Evolutionary conservation across 192 early-diverging fungal genomes (phyloP), one percentile per base, ranked within the genome.

Genomic region (Allomyces arbusculus): DNA sequence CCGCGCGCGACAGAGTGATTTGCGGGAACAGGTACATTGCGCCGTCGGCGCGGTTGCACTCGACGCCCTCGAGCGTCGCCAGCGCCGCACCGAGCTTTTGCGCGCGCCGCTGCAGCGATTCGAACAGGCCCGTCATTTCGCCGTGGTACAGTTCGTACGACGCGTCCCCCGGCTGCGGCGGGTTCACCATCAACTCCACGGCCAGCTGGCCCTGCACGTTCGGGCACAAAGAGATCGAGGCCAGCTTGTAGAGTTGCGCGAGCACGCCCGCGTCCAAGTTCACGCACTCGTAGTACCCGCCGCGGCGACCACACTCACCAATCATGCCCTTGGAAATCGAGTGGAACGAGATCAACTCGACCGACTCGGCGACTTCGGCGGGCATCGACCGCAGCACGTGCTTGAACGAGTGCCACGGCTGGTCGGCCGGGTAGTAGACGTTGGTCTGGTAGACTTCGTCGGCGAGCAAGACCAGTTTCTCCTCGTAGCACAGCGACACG

Each of bases 361-460:
- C 74, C 20, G 40, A 20, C 63, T 83, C 73, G 12, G 80, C 76
- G 67, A 89, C 89, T 3, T 71, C 66, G 4, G 82, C 76, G 10
- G 82, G 85, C 82, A 91, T 87, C 61, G 86, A 79, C 67, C 79
- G 80, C 24, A 95, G 78, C 7, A 95, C 84, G 79, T 99, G 95
- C 72, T 95, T 94, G 82, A 99, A 95, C 44, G 90, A 92, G 73
- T 89, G 88, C 76, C 97, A 99, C 24, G 95, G 95, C 26, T 84
- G 83, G 16, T 81, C 71, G 24, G 74, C 72, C 25, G 84, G 84
- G 16, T 80, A 76, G 79, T 97, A 97, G 64, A 92, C 87, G 75
- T 97, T 97, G 64, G 91, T 87, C 78, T 99, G 95, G 76, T 99
- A 99, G 25, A 99, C 95, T 70, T 99, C 95, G 76, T 99, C 95